Evolutionary conservation across 2,329 filamentous ascomycete genomes (phyloP), one percentile per base, ranked within the genome.

Genomic region (Colletotrichum somersetense): DNA sequence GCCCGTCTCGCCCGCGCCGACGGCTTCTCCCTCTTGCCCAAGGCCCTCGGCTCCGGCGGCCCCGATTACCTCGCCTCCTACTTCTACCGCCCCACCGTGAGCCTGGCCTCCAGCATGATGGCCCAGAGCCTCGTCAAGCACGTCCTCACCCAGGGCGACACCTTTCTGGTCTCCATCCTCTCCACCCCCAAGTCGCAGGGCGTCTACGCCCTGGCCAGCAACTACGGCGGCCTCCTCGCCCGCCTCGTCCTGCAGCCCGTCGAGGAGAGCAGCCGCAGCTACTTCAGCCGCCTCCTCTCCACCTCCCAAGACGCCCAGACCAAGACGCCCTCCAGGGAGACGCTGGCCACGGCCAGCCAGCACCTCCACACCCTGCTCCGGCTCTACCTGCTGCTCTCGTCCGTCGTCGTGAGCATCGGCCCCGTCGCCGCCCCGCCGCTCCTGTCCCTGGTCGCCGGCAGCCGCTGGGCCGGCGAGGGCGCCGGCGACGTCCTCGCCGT

Each of bases 161-260:
- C 95, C 1, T 89, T 98, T 76, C 90, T 98, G 62, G 92, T 99
- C 74, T 92, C 93, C 20, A 83, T 91, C 16, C 86, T 98, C 69
- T 92, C 95, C 8, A 91, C 91, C 0, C 88, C 96, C 1, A 86
- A 90, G 53, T 92, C 95, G 5, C 96, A 98, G 83, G 96, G 96
- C 18, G 91, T 94, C 46, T 99, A 98, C 79, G 94, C 95, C 0
- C 87, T 99, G 6, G 96, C 96, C 64, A 95, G 95, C 77, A 99
- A 98, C 81, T 99, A 96, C 80, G 96, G 96, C 30, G 93, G 95
- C 2, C 88, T 99, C 0, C 84, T 97, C 38, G 96, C 96, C 0
- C 90, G 96, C 3, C 89, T 98, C 74, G 84, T 99, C 62, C 96
- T 99, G 80, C 96, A 98, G 78, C 97, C 96, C 10, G 90, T 99